Base-by-base conservation (phyloP, 1,284 basidiomycete genomes). In the Ceratobasidium sp. region DNA sequence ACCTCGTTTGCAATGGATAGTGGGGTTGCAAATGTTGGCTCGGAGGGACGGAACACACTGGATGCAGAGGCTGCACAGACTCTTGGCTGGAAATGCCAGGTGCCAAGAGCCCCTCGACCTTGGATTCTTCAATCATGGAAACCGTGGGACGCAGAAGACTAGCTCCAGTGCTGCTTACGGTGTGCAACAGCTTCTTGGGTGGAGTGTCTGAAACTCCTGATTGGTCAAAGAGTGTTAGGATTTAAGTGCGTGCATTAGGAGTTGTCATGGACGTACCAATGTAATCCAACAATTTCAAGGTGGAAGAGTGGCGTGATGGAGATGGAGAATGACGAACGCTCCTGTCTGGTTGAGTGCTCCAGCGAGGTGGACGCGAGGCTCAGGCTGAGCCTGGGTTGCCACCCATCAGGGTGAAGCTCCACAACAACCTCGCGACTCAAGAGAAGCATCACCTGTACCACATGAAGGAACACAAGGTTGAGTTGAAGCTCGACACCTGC, bases 41-140 rank as follows among this genome's bases (percentile, higher is more conserved):
- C 16, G 21, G 46, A 44, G 36, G 40, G 38, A 23, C 6, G 25
- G 53, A 42, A 46, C 53, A 58, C 23, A 25, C 46, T 30, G 28
- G 54, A 23, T 42, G 40, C 23, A 61, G 30, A 9, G 49, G 36
- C 25, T 56, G 54, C 23, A 60, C 42, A 12, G 67, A 70, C 44
- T 51, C 42, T 21, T 40, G 30, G 12, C 44, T 11, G 44, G 40
- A 59, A 23, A 60, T 11, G 36, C 63, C 30, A 44, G 30, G 14
- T 25, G 46, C 67, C 14, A 70, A 28, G 5, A 70, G 30, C 1
- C 44, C 56, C 33, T 70, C 67, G 21, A 70, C 67, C 46, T 70
- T 56, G 30, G 46, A 51, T 25, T 70, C 67, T 44, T 70, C 67
- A 21, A 70, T 11, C 67, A 70, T 70, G 7, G 67, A 70, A 28